A percentile compares a stretch with the other conserved stretches of the same genome.
phyloP scores from a whole-genome alignment of 495 filamentous ascomycete species.

The Penicillium atrosanguineum region DNA sequence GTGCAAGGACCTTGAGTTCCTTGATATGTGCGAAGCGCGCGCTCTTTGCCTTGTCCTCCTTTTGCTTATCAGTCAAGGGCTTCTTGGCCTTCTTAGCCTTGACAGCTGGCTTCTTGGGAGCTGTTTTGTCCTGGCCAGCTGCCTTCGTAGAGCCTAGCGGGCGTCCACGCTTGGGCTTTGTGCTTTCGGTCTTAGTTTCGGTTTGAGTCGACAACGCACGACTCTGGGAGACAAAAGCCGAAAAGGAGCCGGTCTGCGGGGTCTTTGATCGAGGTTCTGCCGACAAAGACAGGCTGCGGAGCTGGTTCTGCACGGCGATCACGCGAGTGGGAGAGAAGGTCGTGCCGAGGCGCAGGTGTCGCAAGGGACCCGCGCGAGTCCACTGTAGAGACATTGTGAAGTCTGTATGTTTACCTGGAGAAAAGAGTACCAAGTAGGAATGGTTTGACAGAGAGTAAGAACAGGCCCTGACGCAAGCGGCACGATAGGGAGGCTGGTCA shows the following conservation, averaged over 20 bases:
- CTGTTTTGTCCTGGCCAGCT: conserved; percentile 6
- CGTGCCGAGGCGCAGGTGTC: conserved; percentile 26
- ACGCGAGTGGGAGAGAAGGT: conserved; percentile 27
- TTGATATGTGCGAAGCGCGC: conserved; percentile 20
- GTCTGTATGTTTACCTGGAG: not conserved
- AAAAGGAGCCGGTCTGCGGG: conserved; percentile 3
- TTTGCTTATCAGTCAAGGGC: conserved; percentile 29
- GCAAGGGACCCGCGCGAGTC: conserved; percentile 28
- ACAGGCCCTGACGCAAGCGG: conserved; percentile 27
- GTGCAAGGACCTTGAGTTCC: conserved; percentile 31
- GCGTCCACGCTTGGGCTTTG: conserved; percentile 8
- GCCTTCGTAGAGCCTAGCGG: not conserved
- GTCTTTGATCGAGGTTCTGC: conserved; percentile 9
- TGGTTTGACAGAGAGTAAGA: not conserved
- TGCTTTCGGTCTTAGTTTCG: conserved; percentile 4
- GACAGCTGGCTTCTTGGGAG: conserved; percentile 16
- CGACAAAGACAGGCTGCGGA: conserved; percentile 26
- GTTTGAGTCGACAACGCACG: conserved; percentile 27
- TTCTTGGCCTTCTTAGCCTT: conserved; percentile 23
- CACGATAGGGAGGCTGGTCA: conserved; percentile 18
- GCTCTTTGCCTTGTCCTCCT: conserved; percentile 20
- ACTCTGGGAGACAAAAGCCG: conserved; percentile 19
- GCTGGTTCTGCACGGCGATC: conserved; percentile 27
- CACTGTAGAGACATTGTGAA: conserved; percentile 32
- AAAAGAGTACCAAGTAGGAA: not conserved